Evolutionary conservation across 2,329 filamentous ascomycete species (phyloP), one percentile per base, ranked within the genome.

Genomic region (Aspergillus sp.): DNA sequence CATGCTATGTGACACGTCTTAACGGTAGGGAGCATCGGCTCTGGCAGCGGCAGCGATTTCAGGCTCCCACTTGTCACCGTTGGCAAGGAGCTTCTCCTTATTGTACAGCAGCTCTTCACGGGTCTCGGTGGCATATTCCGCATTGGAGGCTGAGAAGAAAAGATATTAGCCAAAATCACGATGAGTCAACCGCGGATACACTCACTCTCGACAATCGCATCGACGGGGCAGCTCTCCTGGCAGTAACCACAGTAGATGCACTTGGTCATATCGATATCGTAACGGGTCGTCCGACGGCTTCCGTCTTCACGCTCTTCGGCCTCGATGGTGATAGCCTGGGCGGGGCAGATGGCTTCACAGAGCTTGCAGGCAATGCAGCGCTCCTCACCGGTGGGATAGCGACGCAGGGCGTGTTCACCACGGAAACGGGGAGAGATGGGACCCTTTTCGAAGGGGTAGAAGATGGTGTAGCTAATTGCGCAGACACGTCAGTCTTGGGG

Each of bases 241-340:
- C 94, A 97, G 79, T 95, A 95, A 47, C 94, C 94, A 74, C 94
- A 97, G 85, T 97, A 99, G 76, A 99, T 99, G 80, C 94, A 99
- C 83, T 99, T 99, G 69, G 94, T 97, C 94, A 99, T 99, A 78
- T 99, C 94, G 71, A 99, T 96, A 73, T 99, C 94, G 78, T 99
- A 99, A 72, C 93, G 86, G 54, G 93, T 96, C 47, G 94, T 99
- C 71, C 94, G 86, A 75, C 94, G 86, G 69, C 90, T 95, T 59
- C 94, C 94, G 68, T 99, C 94, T 69, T 89, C 90, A 71, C 94
- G 91, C 81, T 99, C 94, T 76, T 99, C 94, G 52, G 94, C 94
- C 79, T 99, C 94, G 66, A 99, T 99, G 49, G 94, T 99, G 75
- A 99, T 99, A 68, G 94, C 94, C 77, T 96, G 90, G 52, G 94